A percentile compares a stretch with the other conserved stretches of the same genome.
phyloP scores from a whole-genome alignment of 208 protist genomes.

The Wallacemonas sp. region DNA sequence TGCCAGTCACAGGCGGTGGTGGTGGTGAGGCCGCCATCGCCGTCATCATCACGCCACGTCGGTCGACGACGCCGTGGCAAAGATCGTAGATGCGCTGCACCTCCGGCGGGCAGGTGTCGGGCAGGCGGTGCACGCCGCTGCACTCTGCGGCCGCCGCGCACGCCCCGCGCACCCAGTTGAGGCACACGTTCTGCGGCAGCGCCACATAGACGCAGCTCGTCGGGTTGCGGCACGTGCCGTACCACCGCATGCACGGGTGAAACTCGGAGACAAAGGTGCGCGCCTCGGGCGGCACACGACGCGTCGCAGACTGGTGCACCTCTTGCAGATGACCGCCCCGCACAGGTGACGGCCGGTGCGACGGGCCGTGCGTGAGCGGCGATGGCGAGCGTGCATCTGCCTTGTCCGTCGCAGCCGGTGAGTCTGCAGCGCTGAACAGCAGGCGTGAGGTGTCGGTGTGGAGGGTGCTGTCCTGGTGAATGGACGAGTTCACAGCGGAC shows the following conservation, averaged over 20 bases:
- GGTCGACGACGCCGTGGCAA: conserved; percentile 48
- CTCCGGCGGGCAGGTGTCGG: conserved; percentile 51
- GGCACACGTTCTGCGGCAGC: conserved; percentile 68
- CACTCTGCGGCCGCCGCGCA: conserved; percentile 53
- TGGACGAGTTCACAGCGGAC: conserved; percentile 1
- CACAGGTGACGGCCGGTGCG: not conserved
- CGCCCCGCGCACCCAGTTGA: conserved; percentile 72
- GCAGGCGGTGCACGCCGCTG: conserved; percentile 72
- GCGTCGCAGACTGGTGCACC: not conserved
- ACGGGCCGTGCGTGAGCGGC: not conserved
- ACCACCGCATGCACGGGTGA: conserved; percentile 80
- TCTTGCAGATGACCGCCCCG: not conserved
- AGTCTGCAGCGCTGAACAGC: conserved; percentile 3
- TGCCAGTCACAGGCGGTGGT: too few species aligned
- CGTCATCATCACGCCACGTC: conserved; percentile 14
- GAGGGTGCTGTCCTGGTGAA: not conserved
- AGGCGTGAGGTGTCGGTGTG: conserved; percentile 9
- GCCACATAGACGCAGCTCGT: conserved; percentile 57
- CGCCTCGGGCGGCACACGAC: conserved; percentile 23
- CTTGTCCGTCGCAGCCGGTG: conserved; percentile 5
- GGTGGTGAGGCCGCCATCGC: too few species aligned
- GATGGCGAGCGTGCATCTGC: not conserved
- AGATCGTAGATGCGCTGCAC: conserved; percentile 55
- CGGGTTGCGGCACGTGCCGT: conserved; percentile 70
- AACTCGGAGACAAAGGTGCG: conserved; percentile 38